These are phyloP conservation scores for Umbellularia californica DNA, from an alignment of 164 flowering plant genomes.

Conservation along the genomic window DNA sequence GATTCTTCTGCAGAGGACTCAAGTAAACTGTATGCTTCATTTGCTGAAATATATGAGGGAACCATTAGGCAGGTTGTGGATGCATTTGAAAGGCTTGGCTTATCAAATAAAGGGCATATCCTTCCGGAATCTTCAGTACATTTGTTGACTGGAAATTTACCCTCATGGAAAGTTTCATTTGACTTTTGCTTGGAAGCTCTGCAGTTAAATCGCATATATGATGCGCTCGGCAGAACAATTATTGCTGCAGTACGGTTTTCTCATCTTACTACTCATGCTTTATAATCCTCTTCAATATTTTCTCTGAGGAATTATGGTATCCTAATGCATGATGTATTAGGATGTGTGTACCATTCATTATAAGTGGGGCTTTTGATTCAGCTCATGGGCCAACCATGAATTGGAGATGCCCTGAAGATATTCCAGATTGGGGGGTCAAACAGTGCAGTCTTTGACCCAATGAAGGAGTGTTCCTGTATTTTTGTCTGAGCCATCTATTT, in stretches of 20 bases:
- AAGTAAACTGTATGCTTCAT: slow-evolving; percentile 28
- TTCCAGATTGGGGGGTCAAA: too few species aligned
- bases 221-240: slow-evolving; percentile 35
- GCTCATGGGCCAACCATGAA: neutral
- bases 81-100: slow-evolving; percentile 36
- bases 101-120: slow-evolving; percentile 14
- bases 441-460: too few species aligned
- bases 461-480: slow-evolving; percentile 3
- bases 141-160: slow-evolving; percentile 23
- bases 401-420: too few species aligned
- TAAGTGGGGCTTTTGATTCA: neutral
- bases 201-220: slow-evolving; percentile 41
- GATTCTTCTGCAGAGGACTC: slow-evolving; percentile 8
- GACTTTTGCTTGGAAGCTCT: slow-evolving; percentile 30
- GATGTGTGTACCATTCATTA: neutral
- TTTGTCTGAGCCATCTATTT: slow-evolving; percentile 15
- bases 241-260: slow-evolving; percentile 42
- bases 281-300: neutral
- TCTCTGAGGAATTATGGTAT: neutral
- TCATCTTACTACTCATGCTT: neutral
- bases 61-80: slow-evolving; percentile 25
- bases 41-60: slow-evolving; percentile 29
- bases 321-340: neutral
- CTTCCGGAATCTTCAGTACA: slow-evolving; percentile 27
- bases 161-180: slow-evolving; percentile 46